phyloP scores from a whole-genome alignment of 2,329 filamentous ascomycete genomes.

The Pseudocercospora eumusae region DNA sequence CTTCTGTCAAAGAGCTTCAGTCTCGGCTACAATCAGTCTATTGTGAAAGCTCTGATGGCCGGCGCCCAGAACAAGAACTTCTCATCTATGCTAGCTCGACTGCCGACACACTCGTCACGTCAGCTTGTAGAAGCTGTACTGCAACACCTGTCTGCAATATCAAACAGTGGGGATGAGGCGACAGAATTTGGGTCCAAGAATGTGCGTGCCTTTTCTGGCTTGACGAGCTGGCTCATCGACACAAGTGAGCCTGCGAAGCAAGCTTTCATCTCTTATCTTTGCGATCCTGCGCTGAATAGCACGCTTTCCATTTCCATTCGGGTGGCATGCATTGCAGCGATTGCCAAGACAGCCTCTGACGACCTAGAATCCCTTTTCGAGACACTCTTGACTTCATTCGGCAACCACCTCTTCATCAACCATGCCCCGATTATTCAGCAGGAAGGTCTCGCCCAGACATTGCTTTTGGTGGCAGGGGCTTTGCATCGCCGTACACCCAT shows the following conservation, averaged over 20 bases:
- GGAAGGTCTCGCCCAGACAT: conserved; percentile 78
- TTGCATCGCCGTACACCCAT: conserved; percentile 66
- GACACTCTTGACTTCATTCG: conserved; percentile 72
- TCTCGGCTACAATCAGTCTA: conserved; percentile 62
- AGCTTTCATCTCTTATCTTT: conserved; percentile 29
- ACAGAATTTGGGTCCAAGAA: background rate
- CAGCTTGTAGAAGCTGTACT: conserved; percentile 44
- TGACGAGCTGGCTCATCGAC: conserved; percentile 24
- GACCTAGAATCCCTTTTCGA: conserved; percentile 61
- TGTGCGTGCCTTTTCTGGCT: conserved; percentile 18
- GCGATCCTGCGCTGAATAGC: conserved; percentile 29
- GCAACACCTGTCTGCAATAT: conserved; percentile 31
- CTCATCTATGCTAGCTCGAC: background rate
- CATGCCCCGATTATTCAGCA: conserved; percentile 84
- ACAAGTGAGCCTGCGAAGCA: conserved; percentile 23
- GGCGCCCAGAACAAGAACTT: conserved; percentile 19
- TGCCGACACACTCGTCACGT: conserved; percentile 42
- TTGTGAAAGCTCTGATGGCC: conserved; percentile 24
- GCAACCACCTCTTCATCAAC: conserved; percentile 81
- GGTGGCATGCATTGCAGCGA: conserved; percentile 33
- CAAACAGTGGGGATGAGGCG: background rate
- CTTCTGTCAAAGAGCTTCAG: conserved; percentile 63
- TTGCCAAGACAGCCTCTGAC: conserved; percentile 29
- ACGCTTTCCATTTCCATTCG: conserved; percentile 30
- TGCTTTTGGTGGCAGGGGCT: conserved; percentile 77